phyloP scores from a whole-genome alignment of 1,284 basidiomycete species.

The Cystobasidiaceae sp. region DNA sequence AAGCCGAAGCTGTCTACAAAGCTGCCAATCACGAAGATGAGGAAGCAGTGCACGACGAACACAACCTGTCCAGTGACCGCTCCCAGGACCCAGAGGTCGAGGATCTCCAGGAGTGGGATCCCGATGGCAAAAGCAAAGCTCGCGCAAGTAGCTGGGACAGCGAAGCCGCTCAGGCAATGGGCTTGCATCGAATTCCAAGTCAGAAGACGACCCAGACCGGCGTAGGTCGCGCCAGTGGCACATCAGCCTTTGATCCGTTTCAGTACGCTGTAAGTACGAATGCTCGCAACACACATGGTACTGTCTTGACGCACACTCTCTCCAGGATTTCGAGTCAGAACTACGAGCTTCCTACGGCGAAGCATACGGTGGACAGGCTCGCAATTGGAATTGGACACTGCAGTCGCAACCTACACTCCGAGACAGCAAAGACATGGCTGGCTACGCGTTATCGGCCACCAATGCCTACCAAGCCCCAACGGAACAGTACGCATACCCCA shows the following conservation, averaged over 20 bases:
- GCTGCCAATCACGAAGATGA: too few species aligned
- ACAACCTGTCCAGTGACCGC: not conserved
- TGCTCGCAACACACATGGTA: not conserved
- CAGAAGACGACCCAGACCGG: not conserved
- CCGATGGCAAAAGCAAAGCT: not conserved
- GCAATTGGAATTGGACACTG: too few species aligned
- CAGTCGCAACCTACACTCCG: too few species aligned
- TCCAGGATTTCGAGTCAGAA: not conserved
- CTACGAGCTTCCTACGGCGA: too few species aligned
- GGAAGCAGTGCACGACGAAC: not conserved
- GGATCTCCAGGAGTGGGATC: constrained; percentile 1
- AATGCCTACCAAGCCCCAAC: not conserved
- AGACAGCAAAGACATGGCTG: too few species aligned
- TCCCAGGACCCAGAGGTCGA: not conserved
- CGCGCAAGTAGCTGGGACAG: constrained; percentile 28
- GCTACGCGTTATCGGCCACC: not conserved
- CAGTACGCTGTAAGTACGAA: constrained; percentile 18
- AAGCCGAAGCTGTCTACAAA: not conserved
- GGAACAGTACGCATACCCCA: constrained; percentile 20
- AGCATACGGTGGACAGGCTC: too few species aligned
- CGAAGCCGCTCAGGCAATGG: constrained; percentile 21
- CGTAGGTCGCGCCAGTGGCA: not conserved
- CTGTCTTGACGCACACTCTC: not conserved
- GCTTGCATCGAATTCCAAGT: constrained; percentile 10
- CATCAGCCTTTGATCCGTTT: constrained; percentile 10